A percentile compares a stretch with the other conserved stretches of the same genome.
Conservation (phyloP, 2,329 filamentous ascomycete genomes). For the Chalara sp. region DNA sequence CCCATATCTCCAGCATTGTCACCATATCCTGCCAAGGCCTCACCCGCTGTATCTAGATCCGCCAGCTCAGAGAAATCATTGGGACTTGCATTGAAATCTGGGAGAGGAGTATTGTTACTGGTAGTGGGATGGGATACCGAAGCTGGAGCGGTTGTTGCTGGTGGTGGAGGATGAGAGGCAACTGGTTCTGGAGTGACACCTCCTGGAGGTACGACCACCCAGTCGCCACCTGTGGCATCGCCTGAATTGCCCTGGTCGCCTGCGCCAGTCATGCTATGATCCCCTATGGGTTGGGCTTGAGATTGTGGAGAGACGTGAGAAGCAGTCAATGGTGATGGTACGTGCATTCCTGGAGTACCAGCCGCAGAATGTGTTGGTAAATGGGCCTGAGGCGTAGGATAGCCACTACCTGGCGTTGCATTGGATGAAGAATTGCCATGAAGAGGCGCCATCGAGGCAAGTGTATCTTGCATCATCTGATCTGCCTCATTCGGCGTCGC, state of each 20-base stretch:
- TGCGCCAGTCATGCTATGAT: constrained; percentile 9
- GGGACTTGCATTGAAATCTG: constrained; percentile 32
- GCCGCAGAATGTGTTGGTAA: constrained; percentile 51
- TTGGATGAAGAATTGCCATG: constrained; percentile 53
- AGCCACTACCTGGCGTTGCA: constrained; percentile 49
- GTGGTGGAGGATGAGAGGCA: not conserved
- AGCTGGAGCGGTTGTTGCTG: constrained; percentile 4
- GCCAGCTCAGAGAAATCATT: constrained; percentile 58
- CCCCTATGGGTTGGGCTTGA: constrained; percentile 5
- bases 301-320: constrained; percentile 19
- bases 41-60: constrained; percentile 64
- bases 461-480: constrained; percentile 57
- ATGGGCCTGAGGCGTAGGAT: constrained; percentile 51
- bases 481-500: constrained; percentile 53
- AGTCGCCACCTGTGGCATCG: constrained; percentile 51
- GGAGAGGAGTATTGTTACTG: constrained; percentile 16
- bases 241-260: constrained; percentile 18
- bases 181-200: constrained; percentile 34
- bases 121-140: constrained; percentile 5
- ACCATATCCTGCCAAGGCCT: constrained; percentile 62
- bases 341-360: constrained; percentile 43
- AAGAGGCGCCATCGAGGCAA: constrained; percentile 57
- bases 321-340: constrained; percentile 35
- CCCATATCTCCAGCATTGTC: constrained; percentile 41
- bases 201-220: constrained; percentile 68